Base-by-base conservation (phyloP, 2,329 filamentous ascomycete genomes). In the Pseudogymnoascus sp. region DNA sequence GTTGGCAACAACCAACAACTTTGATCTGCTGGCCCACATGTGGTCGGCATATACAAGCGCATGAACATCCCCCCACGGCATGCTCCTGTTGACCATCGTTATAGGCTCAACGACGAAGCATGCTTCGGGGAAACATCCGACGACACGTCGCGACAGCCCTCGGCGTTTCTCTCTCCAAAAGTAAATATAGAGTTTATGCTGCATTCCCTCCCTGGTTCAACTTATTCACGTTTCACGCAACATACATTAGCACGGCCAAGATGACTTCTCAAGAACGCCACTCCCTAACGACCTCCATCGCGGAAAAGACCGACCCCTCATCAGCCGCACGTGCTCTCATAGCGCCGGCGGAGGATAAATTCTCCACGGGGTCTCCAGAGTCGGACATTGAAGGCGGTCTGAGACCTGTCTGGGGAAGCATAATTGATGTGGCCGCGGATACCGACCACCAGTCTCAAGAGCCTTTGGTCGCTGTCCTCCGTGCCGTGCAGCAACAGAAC, bases 301-400 rank as follows among this genome's bases (percentile, higher is more conserved):
- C 28, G n/a, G 3, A 28, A 18, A 56, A 36, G 8, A 7, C 28
- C 28, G 49, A 56, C 49, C 49, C 49, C 49, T 56, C 49, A 56
- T 34, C 49, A 5, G 49, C 28, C 9, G 49, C 49, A 56, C 49
- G 28, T 56, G 49, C 49, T 34, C 49, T 56, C 49, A 36, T 21
- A 56, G 49, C 49, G 9, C 49, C 49, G 16, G 49, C 49, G 25
- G 49, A 56, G 12, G 9, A 56, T 28, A 56, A 31, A 14, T 36
- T 56, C 49, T 34, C 49, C 59, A 62, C 49, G 43, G 43, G 43
- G 43, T 49, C 43, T 68, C 89, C 89, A 0, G 89, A 93, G 69
- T 88, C 83, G 69, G 81, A 88, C 65, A 76, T 79, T 1, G 77
- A 84, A 28, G 88, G 88, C 3, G 77, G 78, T 28, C 79, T 92